A percentile compares a stretch with the other conserved stretches of the same genome.
These are phyloP conservation scores for Pneumocystis wakefieldiae DNA, from an alignment of 1,139 yeast species.

Conservation along the genomic window DNA sequence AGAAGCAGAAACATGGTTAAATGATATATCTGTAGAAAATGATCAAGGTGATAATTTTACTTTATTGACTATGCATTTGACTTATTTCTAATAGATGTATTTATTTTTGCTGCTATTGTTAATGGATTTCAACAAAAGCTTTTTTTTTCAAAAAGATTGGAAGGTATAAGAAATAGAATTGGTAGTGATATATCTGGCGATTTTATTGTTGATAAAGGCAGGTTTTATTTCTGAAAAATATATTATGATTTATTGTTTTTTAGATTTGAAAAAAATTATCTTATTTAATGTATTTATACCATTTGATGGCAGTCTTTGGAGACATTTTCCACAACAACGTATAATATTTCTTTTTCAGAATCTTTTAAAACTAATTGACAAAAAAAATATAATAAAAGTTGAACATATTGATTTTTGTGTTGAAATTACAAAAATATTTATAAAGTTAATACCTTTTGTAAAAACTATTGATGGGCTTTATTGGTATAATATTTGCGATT, in stretches of 20 bases:
- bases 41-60: neutral
- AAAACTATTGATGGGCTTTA: conserved; percentile 16
- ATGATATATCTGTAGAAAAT: neutral
- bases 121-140: conserved; percentile 1
- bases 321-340: conserved; percentile 43
- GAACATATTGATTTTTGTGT: conserved; percentile 37
- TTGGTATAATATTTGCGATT: conserved; percentile 17
- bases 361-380: conserved; percentile 9
- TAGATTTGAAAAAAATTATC: conserved; percentile 30
- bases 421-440: conserved; percentile 37
- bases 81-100: neutral
- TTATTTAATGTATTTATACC: conserved; percentile 37
- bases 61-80: neutral
- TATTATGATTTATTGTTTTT: neutral
- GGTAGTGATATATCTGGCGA: conserved; percentile 45
- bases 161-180: conserved; percentile 43
- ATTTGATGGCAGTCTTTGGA: conserved; percentile 19
- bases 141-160: conserved; percentile 16
- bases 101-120: conserved; percentile 2
- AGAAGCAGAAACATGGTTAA: neutral
- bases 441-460: conserved; percentile 27
- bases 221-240: neutral
- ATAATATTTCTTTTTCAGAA: conserved; percentile 15
- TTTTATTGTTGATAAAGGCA: conserved; percentile 29
- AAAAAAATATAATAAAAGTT: neutral